These are phyloP conservation scores for Monascus ruber DNA, from an alignment of 2,329 filamentous ascomycete genomes.

Conservation along the genomic window DNA sequence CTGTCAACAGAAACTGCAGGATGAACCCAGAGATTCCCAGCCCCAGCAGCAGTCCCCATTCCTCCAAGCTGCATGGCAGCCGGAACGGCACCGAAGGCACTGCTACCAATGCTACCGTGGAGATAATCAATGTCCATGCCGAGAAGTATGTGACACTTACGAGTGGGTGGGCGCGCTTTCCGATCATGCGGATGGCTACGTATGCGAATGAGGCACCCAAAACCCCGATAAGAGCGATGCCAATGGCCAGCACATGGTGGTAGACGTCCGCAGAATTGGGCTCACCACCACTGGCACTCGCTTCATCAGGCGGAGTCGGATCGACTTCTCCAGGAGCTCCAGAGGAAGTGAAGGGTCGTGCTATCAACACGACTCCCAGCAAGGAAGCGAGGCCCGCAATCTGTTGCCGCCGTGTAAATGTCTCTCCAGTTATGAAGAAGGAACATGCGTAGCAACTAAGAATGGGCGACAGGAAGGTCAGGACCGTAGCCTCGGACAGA, in stretches of 20 bases:
- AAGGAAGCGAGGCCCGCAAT: conserved; percentile 65
- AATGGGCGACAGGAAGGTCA: conserved; percentile 74
- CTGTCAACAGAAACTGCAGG: conserved; percentile 77
- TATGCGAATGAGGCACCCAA: conserved; percentile 63
- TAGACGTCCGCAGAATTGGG: conserved; percentile 39
- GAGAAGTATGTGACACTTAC: conserved; percentile 80
- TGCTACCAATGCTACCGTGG: conserved; percentile 28
- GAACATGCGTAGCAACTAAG: conserved; percentile 72
- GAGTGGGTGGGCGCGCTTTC: conserved; percentile 67
- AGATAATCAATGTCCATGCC: conserved; percentile 57
- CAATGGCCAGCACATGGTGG: conserved; percentile 59
- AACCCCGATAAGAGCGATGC: conserved; percentile 64
- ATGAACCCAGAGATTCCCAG: conserved; percentile 66
- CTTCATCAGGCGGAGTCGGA: not conserved
- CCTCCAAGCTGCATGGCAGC: conserved; percentile 40
- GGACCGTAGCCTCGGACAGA: conserved; percentile 75
- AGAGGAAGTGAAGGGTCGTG: conserved; percentile 45
- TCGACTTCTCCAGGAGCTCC: conserved; percentile 8
- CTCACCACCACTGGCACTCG: conserved; percentile 7
- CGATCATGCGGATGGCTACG: conserved; percentile 69
- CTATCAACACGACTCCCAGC: conserved; percentile 71
- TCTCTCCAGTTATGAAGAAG: conserved; percentile 56
- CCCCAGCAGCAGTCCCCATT: conserved; percentile 58
- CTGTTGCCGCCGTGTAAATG: conserved; percentile 67
- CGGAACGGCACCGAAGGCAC: conserved; percentile 48